A percentile compares a stretch with the other conserved stretches of the same genome.
Evolutionary conservation across 2,329 filamentous ascomycete species (phyloP).

Genomic region (Xylariaceae sp.): DNA sequence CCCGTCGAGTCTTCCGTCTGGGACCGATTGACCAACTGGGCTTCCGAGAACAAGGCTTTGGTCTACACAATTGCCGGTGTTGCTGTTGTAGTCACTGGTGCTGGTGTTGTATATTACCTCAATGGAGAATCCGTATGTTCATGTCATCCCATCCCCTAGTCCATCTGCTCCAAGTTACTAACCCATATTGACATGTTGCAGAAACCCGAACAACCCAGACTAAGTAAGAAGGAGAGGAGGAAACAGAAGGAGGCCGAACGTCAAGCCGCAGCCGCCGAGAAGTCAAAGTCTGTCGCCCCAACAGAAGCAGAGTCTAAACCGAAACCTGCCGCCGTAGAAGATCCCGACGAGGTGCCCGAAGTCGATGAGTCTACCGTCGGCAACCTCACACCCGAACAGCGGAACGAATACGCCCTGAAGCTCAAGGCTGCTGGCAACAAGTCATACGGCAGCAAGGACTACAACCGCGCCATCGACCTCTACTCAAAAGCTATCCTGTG

Average conservation of each 20-base stretch:
- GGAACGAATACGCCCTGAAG: constrained; percentile 83
- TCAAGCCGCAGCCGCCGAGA: constrained; percentile 45
- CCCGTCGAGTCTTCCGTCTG: constrained; percentile 63
- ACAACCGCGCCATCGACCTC: constrained; percentile 87
- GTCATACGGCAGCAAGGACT: constrained; percentile 91
- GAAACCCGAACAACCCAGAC: constrained; percentile 57
- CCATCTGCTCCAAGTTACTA: constrained; percentile 5
- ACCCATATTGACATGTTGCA: constrained; percentile 23
- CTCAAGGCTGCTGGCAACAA: constrained; percentile 95
- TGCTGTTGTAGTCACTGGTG: constrained; percentile 84
- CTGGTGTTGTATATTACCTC: constrained; percentile 90
- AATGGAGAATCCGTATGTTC: constrained; percentile 53
- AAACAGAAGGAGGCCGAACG: constrained; percentile 78
- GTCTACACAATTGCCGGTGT: constrained; percentile 96
- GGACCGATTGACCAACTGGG: constrained; percentile 89
- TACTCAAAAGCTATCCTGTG: constrained; percentile 96
- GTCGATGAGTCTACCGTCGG: constrained; percentile 55
- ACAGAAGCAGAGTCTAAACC: constrained; percentile 41
- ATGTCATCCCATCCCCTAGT: background rate
- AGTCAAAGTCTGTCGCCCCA: constrained; percentile 33
- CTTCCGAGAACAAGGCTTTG: constrained; percentile 88
- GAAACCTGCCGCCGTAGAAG: constrained; percentile 51
- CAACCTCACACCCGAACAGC: constrained; percentile 57
- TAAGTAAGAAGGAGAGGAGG: constrained; percentile 84
- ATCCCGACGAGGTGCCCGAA: constrained; percentile 66